Conservation (phyloP, 805 yeast species). For the Wickerhamiella lipophila region DNA sequence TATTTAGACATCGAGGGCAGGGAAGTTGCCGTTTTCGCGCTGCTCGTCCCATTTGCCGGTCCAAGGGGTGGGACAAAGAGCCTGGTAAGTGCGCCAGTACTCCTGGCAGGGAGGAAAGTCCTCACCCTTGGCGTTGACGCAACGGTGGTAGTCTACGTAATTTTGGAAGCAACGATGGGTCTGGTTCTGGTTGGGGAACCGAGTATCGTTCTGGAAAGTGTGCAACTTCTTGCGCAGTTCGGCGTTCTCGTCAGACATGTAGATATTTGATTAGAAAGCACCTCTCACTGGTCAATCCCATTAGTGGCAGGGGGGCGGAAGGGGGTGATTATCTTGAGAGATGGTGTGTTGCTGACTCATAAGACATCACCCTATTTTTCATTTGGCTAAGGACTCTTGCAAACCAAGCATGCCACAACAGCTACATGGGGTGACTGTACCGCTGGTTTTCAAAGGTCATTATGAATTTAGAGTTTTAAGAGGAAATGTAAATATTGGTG, state of each 20-base stretch:
- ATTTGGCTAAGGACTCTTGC: background rate
- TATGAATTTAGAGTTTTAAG: conserved; percentile 22
- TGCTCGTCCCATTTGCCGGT: conserved; percentile 33
- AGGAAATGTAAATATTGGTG: conserved; percentile 26
- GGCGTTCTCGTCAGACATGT: conserved; percentile 17
- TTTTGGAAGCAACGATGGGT: conserved; percentile 98
- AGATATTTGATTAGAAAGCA: conserved; percentile 12
- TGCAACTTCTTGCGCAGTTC: conserved; percentile 22
- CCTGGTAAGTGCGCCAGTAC: conserved; percentile 79
- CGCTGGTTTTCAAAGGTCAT: conserved; percentile 24
- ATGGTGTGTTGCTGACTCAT: conserved; percentile 7
- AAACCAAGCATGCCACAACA: background rate
- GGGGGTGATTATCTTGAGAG: background rate
- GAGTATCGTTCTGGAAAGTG: conserved; percentile 62
- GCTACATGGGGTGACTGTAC: conserved; percentile 13
- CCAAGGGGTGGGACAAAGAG: conserved; percentile 37
- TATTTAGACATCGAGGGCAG: conserved; percentile 30
- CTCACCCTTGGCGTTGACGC: conserved; percentile 93
- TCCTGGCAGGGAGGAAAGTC: conserved; percentile 96
- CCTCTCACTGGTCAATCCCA: background rate
- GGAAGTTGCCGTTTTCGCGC: conserved; percentile 42
- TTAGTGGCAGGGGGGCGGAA: too few relatives aligned
- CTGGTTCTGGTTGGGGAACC: conserved; percentile 96
- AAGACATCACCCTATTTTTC: background rate
- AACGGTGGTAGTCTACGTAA: conserved; percentile 95